Evolutionary conservation across 768 basidiomycete species (phyloP).

Genomic region (Lactifluus pinguis): DNA sequence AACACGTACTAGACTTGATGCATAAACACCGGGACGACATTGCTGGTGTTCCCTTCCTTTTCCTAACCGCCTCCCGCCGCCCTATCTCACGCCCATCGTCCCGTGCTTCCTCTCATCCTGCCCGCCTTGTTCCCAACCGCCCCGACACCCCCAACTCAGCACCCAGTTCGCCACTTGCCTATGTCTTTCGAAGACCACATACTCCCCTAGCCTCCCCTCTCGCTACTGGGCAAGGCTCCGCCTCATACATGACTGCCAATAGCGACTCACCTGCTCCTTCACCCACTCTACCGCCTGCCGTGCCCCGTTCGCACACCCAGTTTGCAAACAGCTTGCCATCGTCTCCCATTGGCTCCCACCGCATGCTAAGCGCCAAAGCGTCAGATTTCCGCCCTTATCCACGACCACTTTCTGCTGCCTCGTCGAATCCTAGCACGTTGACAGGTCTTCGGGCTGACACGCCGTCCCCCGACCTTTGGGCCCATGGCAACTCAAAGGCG

Average conservation of each 20-base stretch:
- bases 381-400: constrained; percentile 81
- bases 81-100: constrained; percentile 77
- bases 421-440: constrained; percentile 48
- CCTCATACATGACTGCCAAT: constrained; percentile 47
- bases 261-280: constrained; percentile 56
- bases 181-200: constrained; percentile 69
- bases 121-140: constrained; percentile 48
- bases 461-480: constrained; percentile 87
- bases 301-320: constrained; percentile 49
- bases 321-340: constrained; percentile 75
- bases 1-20: constrained; percentile 89
- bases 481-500: constrained; percentile 57
- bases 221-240: constrained; percentile 40
- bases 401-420: constrained; percentile 69
- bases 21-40: constrained; percentile 87
- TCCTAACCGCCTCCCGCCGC: constrained; percentile 69
- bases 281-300: constrained; percentile 50
- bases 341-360: constrained; percentile 78
- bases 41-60: constrained; percentile 73
- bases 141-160: constrained; percentile 72
- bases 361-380: constrained; percentile 83
- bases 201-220: constrained; percentile 73
- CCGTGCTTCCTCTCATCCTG: constrained; percentile 62
- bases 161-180: constrained; percentile 67
- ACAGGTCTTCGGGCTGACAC: constrained; percentile 55